Evolutionary conservation across 2,329 filamentous ascomycete species (phyloP).

Genomic region (Thielaviopsis euricoi): DNA sequence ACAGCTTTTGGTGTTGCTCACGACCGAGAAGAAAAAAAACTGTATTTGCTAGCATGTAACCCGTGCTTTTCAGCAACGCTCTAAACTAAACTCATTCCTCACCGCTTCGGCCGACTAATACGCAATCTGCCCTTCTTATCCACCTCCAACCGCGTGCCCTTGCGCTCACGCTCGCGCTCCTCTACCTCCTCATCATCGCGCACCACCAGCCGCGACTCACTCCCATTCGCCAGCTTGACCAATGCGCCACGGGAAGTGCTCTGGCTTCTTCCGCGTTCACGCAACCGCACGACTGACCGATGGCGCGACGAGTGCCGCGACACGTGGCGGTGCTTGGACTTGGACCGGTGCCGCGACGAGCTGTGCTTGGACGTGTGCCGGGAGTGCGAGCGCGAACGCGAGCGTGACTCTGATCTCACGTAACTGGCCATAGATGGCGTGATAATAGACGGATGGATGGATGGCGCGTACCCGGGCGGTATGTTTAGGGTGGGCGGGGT

Average conservation of each 20-base stretch:
- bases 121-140: slow-evolving; percentile 94
- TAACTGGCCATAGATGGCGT: neutral
- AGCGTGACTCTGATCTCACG: neutral
- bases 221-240: neutral
- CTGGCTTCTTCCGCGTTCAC: neutral
- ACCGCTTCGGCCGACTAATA: slow-evolving; percentile 55
- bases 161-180: slow-evolving; percentile 31
- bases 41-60: neutral
- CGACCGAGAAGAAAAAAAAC: too few relatives aligned
- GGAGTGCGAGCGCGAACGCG: slow-evolving; percentile 5
- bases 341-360: neutral
- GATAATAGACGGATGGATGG: too few relatives aligned
- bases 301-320: slow-evolving; percentile 4
- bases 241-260: neutral
- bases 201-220: slow-evolving; percentile 44
- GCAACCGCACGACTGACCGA: neutral
- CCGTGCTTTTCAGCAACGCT: neutral
- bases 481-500: neutral
- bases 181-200: slow-evolving; percentile 44
- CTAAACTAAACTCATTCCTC: neutral
- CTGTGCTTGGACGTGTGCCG: slow-evolving; percentile 1
- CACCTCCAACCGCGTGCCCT: slow-evolving; percentile 56
- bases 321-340: neutral
- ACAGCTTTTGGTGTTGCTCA: neutral
- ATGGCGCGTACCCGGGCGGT: neutral